Conservation (phyloP, 345 rosid species). For the Linum usitatissimum region DNA sequence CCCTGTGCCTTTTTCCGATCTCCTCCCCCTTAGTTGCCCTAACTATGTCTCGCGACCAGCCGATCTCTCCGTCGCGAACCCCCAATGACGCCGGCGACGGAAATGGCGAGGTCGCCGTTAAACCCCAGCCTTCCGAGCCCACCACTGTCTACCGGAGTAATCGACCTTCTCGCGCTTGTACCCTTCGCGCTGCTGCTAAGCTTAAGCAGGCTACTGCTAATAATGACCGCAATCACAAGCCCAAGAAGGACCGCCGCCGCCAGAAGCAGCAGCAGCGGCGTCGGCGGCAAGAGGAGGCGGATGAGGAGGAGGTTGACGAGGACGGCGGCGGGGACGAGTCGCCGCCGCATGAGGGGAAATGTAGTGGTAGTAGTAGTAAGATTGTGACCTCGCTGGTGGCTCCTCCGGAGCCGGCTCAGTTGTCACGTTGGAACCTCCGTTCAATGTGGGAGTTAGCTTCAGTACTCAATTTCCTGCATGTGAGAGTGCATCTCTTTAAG, state of each 20-base stretch:
- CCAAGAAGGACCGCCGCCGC: conserved; percentile 26
- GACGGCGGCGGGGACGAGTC: conserved; percentile 9
- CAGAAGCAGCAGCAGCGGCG: conserved; percentile 33
- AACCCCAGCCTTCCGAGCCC: conserved; percentile 14
- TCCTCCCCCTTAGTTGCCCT: conserved; percentile 35
- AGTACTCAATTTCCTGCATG: conserved; percentile 90
- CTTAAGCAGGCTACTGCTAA: conserved; percentile 43
- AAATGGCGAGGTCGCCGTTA: conserved; percentile 5
- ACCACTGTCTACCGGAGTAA: conserved; percentile 39
- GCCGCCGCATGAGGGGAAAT: conserved; percentile 39
- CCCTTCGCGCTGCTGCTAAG: conserved; percentile 71
- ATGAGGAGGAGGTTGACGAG: conserved; percentile 19
- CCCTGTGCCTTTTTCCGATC: conserved; percentile 28
- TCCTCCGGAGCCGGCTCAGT: conserved; percentile 67
- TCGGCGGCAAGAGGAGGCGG: conserved; percentile 17
- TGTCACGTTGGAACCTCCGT: conserved; percentile 91
- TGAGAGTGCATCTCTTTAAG: conserved; percentile 22
- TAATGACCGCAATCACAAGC: conserved; percentile 50
- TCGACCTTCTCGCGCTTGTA: conserved; percentile 92
- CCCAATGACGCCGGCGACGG: conserved; percentile 19
- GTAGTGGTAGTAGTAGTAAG: conserved; percentile 36
- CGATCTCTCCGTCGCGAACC: conserved; percentile 24
- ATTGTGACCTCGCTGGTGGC: conserved; percentile 71
- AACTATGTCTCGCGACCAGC: conserved; percentile 16
- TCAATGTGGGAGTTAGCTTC: conserved; percentile 99